These are phyloP conservation scores for Trichosporon inkin DNA, from an alignment of 1,284 basidiomycete genomes.

Conservation along the genomic window DNA sequence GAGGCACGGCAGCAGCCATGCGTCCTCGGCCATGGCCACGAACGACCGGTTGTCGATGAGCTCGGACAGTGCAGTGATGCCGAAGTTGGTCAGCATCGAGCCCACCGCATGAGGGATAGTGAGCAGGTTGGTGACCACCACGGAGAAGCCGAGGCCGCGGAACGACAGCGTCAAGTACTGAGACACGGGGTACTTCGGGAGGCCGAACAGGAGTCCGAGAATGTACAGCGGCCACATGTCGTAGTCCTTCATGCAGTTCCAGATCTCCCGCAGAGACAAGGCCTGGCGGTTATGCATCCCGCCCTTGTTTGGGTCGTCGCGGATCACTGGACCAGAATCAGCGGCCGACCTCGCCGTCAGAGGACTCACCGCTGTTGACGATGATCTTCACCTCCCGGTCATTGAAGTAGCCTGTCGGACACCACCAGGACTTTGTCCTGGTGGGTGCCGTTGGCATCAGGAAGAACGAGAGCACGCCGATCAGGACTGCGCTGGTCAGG, in stretches of 20 bases:
- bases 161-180: slow-evolving; percentile 29
- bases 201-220: slow-evolving; percentile 25
- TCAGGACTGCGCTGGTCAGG: slow-evolving; percentile 30
- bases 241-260: slow-evolving; percentile 40
- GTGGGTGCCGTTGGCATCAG: slow-evolving; percentile 42
- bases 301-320: slow-evolving; percentile 51
- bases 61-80: slow-evolving; percentile 29
- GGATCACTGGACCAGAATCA: slow-evolving; percentile 32
- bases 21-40: slow-evolving; percentile 19
- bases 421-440: slow-evolving; percentile 34
- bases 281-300: slow-evolving; percentile 52
- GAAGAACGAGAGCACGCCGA: slow-evolving; percentile 40
- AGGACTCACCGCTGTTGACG: slow-evolving; percentile 41
- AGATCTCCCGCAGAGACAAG: slow-evolving; percentile 27
- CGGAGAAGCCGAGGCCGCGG: slow-evolving; percentile 33
- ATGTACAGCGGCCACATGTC: slow-evolving; percentile 51
- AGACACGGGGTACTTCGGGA: slow-evolving; percentile 23
- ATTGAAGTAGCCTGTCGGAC: slow-evolving; percentile 46
- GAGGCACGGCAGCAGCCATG: slow-evolving; percentile 35
- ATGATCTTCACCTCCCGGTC: slow-evolving; percentile 52
- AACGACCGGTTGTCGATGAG: slow-evolving; percentile 30
- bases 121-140: slow-evolving; percentile 46
- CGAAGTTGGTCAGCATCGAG: slow-evolving; percentile 38
- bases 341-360: no score
- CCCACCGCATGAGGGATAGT: slow-evolving; percentile 36